These are phyloP conservation scores for Aspergillus tamarii DNA, from an alignment of 2,329 filamentous ascomycete genomes.

Conservation along the genomic window DNA sequence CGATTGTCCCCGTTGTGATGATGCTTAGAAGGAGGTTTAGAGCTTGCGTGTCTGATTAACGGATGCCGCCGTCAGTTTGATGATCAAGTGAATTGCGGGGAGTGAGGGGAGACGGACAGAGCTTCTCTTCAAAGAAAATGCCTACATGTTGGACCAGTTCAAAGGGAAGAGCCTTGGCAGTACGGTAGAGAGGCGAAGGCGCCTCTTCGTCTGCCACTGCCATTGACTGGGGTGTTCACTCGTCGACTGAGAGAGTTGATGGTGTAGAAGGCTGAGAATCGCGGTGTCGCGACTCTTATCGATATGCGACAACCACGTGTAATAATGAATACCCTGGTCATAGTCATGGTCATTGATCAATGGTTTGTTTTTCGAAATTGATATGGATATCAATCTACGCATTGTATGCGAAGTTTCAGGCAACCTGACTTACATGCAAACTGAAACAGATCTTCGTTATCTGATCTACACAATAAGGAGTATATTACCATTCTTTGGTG, in stretches of 20 bases:
- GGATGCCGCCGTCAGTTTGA: slow-evolving; percentile 13
- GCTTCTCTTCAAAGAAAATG: slow-evolving; percentile 75
- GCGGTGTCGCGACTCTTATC: background rate
- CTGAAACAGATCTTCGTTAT: background rate
- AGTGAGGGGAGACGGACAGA: slow-evolving; percentile 56
- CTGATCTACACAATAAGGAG: background rate
- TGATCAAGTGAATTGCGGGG: slow-evolving; percentile 3
- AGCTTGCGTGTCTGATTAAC: slow-evolving; percentile 57
- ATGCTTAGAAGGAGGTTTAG: slow-evolving; percentile 63
- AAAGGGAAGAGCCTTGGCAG: slow-evolving; percentile 60
- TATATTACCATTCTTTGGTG: background rate
- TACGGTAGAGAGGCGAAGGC: slow-evolving; percentile 49
- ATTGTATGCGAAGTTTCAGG: background rate
- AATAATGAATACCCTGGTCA: background rate
- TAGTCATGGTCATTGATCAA: background rate
- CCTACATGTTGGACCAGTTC: slow-evolving; percentile 68
- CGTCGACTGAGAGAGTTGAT: background rate
- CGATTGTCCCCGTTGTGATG: slow-evolving; percentile 35
- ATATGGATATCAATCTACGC: background rate
- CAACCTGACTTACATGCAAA: background rate
- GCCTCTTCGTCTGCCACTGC: slow-evolving; percentile 25
- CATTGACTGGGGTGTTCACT: slow-evolving; percentile 13
- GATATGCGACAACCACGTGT: slow-evolving; percentile 1
- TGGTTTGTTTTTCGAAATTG: no score
- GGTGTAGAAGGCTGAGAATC: slow-evolving; percentile 1